A percentile compares a stretch with the other conserved stretches of the same genome.
These are phyloP conservation scores for Lavandula angustifolia DNA, from an alignment of 257 asterid species.

Conservation along the genomic window DNA sequence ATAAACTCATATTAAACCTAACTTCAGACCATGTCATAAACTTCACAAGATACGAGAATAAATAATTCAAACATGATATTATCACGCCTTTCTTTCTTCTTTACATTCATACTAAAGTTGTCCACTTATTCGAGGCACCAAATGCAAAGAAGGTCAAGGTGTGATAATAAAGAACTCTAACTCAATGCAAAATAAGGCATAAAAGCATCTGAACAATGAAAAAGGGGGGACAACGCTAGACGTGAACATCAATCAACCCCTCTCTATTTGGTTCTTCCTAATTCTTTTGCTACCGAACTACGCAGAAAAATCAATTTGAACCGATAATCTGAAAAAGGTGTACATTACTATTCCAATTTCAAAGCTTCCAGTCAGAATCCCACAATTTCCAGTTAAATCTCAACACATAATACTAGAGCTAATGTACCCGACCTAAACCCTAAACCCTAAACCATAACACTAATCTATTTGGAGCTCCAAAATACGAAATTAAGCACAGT, in stretches of 20 bases:
- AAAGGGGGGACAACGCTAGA: no score
- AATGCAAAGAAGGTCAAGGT: neutral
- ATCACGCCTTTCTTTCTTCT: neutral
- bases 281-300: no score
- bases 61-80: neutral
- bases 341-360: neutral
- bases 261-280: no score
- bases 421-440: neutral
- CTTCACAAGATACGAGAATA: neutral
- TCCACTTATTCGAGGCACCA: neutral
- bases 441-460: neutral
- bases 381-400: neutral
- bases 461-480: constrained; percentile 12
- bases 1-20: constrained; percentile 3
- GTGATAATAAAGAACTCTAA: no score
- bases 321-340: no score
- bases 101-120: neutral
- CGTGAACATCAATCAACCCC: no score
- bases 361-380: neutral
- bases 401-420: neutral
- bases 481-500: neutral
- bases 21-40: constrained; percentile 8
- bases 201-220: neutral
- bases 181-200: no score
- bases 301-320: no score